These are phyloP conservation scores for Tremella fuciformis DNA, from an alignment of 768 basidiomycete species.

Conservation along the genomic window DNA sequence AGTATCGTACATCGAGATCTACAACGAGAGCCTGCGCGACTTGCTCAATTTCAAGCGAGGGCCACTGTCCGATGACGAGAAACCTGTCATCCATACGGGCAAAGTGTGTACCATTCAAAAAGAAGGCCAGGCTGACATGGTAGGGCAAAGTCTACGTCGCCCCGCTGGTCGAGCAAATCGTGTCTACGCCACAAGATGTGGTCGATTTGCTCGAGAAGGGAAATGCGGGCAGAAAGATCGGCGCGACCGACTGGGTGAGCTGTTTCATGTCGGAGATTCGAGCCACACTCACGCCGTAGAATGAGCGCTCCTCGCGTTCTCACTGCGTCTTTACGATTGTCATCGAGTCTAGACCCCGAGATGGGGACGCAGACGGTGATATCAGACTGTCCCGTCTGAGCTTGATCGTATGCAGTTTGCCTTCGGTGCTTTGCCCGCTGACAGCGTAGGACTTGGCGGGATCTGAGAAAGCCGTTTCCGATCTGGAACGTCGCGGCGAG, in stretches of 20 bases:
- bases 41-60: conserved; percentile 45
- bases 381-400: conserved; percentile 44
- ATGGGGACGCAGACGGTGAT: conserved; percentile 42
- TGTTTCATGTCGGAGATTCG: background rate
- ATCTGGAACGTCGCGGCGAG: conserved; percentile 49
- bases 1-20: conserved; percentile 51
- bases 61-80: conserved; percentile 41
- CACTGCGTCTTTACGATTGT: conserved; percentile 53
- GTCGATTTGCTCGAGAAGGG: conserved; percentile 66
- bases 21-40: conserved; percentile 50
- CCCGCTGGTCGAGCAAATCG: conserved; percentile 62
- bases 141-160: conserved; percentile 50
- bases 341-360: conserved; percentile 40
- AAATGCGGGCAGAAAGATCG: conserved; percentile 39
- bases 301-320: conserved; percentile 50
- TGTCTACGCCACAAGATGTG: conserved; percentile 75
- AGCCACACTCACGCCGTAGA: conserved; percentile 21
- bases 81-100: conserved; percentile 43
- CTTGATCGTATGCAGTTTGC: conserved; percentile 10
- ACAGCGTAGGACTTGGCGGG: conserved; percentile 49
- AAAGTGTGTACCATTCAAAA: conserved; percentile 32
- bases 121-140: background rate
- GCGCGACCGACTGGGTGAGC: conserved; percentile 50
- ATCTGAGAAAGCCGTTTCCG: conserved; percentile 51
- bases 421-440: conserved; percentile 3